Percentiles rank a stretch among this genome's conserved stretches.
phyloP scores from a whole-genome alignment of 2,329 filamentous ascomycete genomes.

The Talaromyces albobiverticillius region DNA sequence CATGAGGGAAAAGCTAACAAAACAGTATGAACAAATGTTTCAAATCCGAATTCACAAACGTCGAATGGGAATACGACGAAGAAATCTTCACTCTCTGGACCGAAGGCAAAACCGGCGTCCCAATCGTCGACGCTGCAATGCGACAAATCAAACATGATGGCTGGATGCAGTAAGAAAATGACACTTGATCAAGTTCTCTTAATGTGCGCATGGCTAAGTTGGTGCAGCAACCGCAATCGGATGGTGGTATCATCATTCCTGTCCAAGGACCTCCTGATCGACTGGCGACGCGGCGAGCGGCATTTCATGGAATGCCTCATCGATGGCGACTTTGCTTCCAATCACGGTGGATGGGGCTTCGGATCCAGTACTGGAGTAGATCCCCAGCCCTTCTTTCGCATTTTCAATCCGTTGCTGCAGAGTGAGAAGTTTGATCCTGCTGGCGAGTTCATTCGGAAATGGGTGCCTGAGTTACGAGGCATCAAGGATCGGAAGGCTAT shows the following conservation, averaged over 20 bases:
- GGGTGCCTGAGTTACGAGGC: slow-evolving; percentile 70
- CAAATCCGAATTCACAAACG: slow-evolving; percentile 80
- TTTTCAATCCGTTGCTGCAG: slow-evolving; percentile 83
- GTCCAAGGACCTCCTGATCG: slow-evolving; percentile 73
- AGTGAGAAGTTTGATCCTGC: slow-evolving; percentile 80
- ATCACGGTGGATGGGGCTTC: slow-evolving; percentile 70
- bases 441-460: slow-evolving; percentile 77
- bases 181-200: too few species aligned
- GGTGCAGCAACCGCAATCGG: slow-evolving; percentile 74
- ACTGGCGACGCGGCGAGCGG: slow-evolving; percentile 78
- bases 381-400: slow-evolving; percentile 84
- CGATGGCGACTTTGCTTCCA: slow-evolving; percentile 76
- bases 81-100: slow-evolving; percentile 72
- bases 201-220: too few species aligned
- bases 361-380: slow-evolving; percentile 70
- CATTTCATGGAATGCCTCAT: slow-evolving; percentile 81
- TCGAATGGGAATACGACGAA: slow-evolving; percentile 74
- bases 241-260: slow-evolving; percentile 84
- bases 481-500: slow-evolving; percentile 64
- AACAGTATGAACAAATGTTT: slow-evolving; percentile 68
- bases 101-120: slow-evolving; percentile 71
- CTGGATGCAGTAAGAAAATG: too few species aligned
- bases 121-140: slow-evolving; percentile 85
- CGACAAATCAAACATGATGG: slow-evolving; percentile 66
- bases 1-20: too few species aligned